Base-by-base conservation (phyloP, 345 rosid species). In the Theobroma cacao region DNA sequence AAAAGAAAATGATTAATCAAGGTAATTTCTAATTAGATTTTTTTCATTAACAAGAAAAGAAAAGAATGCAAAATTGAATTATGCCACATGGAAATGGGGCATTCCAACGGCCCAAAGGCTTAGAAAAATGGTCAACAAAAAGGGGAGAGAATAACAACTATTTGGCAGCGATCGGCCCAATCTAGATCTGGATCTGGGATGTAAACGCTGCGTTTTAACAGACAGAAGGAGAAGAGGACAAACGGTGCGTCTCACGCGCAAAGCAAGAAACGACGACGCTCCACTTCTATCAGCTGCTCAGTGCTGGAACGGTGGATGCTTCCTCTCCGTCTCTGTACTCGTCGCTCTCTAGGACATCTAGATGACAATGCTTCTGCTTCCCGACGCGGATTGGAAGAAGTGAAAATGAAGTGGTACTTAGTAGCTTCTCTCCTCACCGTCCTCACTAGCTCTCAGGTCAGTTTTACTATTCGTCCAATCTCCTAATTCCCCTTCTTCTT, bases 391-490 rank as follows among this genome's bases (percentile, higher is more conserved):
- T 69, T 13, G 69, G 33, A 78, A 34, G 59, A 43, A 67, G 77
- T 84, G 88, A 60, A 78, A 60, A 86, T 89, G 92, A 76, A 81
- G 36, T 87, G 90, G 90, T 87, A 86, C 84, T 75, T 86, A 4
- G 88, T 87, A 0, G 92, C 92, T 1, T 5, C 67, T 48, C 89
- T 89, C 48, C 90, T 89, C 86, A 89, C 92, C 81, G 73, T 87
- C 77, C 87, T 89, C 78, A 89, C 92, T 9, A 89, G 92, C 79
- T 89, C 92, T 70, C 90, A 87, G 90, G 92, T 89, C 79, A 70
- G 68, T 67, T 2, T 72, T 5, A 1, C 13, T 50, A 26, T 41
- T 13, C 33, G 31, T 3, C 17, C 15, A 30, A 56, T 7, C 58
- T n/a, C 52, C n/a, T 45, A 45, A 45, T 69, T 41, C 52, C 26